Conservation (phyloP, 768 basidiomycete species). For the Phallus indusiatus region DNA sequence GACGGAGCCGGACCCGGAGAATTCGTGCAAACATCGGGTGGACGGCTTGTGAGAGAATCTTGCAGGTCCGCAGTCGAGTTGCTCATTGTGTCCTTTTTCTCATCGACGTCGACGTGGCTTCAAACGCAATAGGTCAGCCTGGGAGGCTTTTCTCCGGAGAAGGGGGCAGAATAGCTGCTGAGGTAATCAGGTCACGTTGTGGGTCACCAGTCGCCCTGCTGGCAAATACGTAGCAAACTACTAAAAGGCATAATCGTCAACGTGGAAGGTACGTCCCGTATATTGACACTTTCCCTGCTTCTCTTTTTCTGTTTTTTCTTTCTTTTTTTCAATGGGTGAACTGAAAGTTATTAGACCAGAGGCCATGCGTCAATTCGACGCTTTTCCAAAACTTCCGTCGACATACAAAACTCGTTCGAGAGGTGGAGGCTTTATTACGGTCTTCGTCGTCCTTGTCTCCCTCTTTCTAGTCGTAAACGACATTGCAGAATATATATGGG, state of each 20-base stretch:
- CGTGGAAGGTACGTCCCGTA: conserved; percentile 2
- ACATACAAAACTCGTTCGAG: conserved; percentile 75
- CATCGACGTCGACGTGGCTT: not conserved
- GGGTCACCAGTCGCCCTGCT: not conserved
- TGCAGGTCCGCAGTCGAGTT: not conserved
- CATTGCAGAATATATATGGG: conserved; percentile 85
- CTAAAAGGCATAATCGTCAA: not conserved
- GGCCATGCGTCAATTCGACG: conserved; percentile 69
- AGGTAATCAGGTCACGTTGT: not conserved
- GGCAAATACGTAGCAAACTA: not conserved
- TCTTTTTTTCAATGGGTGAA: conserved; percentile 16
- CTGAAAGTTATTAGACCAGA: conserved; percentile 56
- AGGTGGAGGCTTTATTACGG: conserved; percentile 71
- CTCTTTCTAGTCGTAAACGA: conserved; percentile 79
- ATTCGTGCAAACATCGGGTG: not conserved
- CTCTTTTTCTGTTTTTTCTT: not conserved
- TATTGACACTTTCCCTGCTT: not conserved
- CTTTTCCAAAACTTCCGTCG: conserved; percentile 77
- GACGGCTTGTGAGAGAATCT: not conserved
- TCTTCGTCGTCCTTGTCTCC: conserved; percentile 58
- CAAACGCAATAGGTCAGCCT: not conserved
- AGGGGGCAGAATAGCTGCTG: not conserved
- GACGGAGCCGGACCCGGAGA: not conserved
- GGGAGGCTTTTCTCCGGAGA: not conserved
- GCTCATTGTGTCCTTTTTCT: not conserved